These are phyloP conservation scores for Dictyostelium intermedium DNA, from an alignment of 78 protist genomes.

Conservation along the genomic window DNA sequence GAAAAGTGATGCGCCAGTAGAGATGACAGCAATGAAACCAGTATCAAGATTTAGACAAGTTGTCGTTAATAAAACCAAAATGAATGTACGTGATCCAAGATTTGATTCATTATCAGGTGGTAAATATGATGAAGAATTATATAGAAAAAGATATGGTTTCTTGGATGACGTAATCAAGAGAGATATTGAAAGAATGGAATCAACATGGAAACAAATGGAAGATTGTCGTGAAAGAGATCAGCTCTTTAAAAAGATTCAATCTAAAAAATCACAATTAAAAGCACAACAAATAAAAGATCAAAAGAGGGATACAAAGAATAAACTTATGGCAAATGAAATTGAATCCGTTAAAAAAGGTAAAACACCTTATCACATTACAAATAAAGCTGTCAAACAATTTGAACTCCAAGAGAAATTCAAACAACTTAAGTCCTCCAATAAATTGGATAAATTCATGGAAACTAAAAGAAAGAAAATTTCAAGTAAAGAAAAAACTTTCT, in stretches of 20 bases:
- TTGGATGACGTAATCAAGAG: conserved; percentile 31
- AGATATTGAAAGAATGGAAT: not conserved
- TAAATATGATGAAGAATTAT: conserved; percentile 30
- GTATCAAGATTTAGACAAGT: conserved; percentile 62
- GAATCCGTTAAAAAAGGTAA: conserved; percentile 54
- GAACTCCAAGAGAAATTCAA: conserved; percentile 59
- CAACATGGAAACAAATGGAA: not conserved
- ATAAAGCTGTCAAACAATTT: conserved; percentile 12
- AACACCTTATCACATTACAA: conserved; percentile 37
- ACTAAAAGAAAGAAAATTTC: conserved; percentile 39
- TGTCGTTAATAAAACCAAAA: not conserved
- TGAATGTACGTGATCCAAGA: conserved; percentile 46
- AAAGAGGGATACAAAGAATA: conserved; percentile 16
- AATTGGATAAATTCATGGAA: conserved; percentile 64
- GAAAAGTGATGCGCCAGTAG: conserved; percentile 42
- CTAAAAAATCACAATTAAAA: conserved; percentile 22
- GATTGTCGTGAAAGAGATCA: not conserved
- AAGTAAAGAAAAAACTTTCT: not conserved
- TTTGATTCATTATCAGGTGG: conserved; percentile 46
- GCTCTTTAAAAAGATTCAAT: conserved; percentile 29
- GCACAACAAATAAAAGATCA: conserved; percentile 39
- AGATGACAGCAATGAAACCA: conserved; percentile 53
- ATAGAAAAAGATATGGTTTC: conserved; percentile 35
- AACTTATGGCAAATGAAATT: conserved; percentile 10
- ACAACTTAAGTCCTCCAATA: conserved; percentile 12